These are phyloP conservation scores for Rhodocollybia butyracea DNA, from an alignment of 768 basidiomycete genomes.

Conservation along the genomic window DNA sequence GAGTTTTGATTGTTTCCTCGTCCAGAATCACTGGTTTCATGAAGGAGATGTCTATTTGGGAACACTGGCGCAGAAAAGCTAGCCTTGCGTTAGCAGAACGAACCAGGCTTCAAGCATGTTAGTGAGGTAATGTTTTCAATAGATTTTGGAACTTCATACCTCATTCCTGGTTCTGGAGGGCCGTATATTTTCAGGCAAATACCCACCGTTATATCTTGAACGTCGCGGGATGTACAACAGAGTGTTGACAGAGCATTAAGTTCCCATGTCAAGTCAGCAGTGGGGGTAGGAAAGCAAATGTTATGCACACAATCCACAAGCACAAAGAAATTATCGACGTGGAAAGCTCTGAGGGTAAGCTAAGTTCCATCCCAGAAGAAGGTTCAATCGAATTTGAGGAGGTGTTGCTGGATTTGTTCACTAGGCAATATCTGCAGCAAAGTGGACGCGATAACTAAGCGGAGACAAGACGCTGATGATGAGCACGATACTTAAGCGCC, in stretches of 20 bases:
- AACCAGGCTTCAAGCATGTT: not conserved
- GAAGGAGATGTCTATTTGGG: not conserved
- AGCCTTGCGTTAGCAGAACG: not conserved
- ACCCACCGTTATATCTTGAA: not conserved
- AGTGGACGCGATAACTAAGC: too few species aligned
- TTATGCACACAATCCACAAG: not conserved
- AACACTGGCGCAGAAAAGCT: not conserved
- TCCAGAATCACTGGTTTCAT: not conserved
- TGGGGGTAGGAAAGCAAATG: not conserved
- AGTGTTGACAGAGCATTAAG: not conserved
- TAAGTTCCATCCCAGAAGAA: too few species aligned
- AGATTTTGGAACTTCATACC: not conserved
- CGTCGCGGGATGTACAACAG: not conserved
- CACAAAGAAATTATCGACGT: not conserved
- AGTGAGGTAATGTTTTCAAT: not conserved
- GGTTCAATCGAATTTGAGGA: too few species aligned
- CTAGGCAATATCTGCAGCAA: too few species aligned
- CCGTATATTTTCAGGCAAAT: slow-evolving; percentile 2
- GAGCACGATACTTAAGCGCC: too few species aligned
- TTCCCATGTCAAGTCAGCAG: not conserved
- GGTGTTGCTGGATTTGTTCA: too few species aligned
- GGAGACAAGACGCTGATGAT: too few species aligned
- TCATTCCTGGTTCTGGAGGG: not conserved
- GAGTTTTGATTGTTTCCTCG: not conserved
- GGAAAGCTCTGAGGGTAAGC: too few species aligned